Evolutionary conservation across 257 asterid genomes (phyloP), one percentile per base, ranked within the genome.

Genomic region (Linaria vulgaris): DNA sequence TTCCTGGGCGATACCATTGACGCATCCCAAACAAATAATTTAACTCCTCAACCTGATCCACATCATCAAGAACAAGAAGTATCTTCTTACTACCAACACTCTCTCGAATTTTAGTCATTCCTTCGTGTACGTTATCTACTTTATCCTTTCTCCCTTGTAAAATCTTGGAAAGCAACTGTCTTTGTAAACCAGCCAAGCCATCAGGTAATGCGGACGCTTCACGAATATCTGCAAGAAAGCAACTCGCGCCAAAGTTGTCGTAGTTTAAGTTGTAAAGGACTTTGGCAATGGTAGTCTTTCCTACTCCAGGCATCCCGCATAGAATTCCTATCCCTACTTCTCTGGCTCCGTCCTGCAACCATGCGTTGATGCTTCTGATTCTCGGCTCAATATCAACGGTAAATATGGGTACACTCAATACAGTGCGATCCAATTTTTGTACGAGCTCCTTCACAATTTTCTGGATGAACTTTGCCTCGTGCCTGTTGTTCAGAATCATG

Each of bases 281-380:
- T 20, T 62, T 57, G 14, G 58, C 74, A 20, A 69, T 69, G 39
- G 74, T 41, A 41, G 74, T 60, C 45, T 69, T 69, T 11, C 74
- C 74, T 3, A 69, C 63, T 43, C 74, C 74, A 7, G 69, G 69
- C 69, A 69, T 69, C 2, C 74, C 74, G 53, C 64, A 61, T 44
- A 44, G 1, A 37, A 69, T 25, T 14, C 69, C 74, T 41, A 61
- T 53, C 37, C 69, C 63, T 25, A 69, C 74, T 34, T 68, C 73
- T 9, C 14, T 57, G 7, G 56, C 13, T 43, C 44, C 47, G 0
- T 17, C 46, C 25, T 44, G 22, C 49, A 69, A 43, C 69, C 45
- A 43, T 17, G 58, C 24, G 22, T 39, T 21, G 12, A 69, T 12
- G 1, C 30, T 43, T 39, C 54, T 12, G 4, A 69, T 55, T 44